Conservation (phyloP, 2,329 filamentous ascomycete species). For the Beauveria pseudobassiana region DNA sequence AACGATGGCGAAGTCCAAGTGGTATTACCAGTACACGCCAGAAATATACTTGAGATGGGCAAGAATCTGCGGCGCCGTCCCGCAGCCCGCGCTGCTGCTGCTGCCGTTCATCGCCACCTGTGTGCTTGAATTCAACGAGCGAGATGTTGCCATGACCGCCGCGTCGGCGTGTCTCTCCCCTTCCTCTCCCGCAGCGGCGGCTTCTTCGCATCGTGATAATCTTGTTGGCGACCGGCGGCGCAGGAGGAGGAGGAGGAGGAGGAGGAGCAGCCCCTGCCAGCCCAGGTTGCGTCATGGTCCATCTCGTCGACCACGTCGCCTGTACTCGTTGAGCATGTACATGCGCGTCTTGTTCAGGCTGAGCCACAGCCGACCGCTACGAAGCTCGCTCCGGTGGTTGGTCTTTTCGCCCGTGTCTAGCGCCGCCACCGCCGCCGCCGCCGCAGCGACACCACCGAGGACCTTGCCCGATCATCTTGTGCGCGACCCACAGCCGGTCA, state of each 20-base stretch:
- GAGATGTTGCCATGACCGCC: neutral
- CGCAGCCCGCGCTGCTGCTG: slow-evolving; percentile 1
- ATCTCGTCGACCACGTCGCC: slow-evolving; percentile 13
- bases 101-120: neutral
- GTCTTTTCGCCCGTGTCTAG: slow-evolving; percentile 13
- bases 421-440: neutral
- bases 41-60: slow-evolving; percentile 10
- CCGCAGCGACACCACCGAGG: slow-evolving; percentile 7
- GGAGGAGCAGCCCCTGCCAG: no score
- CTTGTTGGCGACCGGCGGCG: slow-evolving; percentile 11
- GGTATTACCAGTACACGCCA: slow-evolving; percentile 3
- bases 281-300: slow-evolving; percentile 11
- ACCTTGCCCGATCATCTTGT: slow-evolving; percentile 14
- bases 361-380: slow-evolving; percentile 13
- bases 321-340: slow-evolving; percentile 10
- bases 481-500: slow-evolving; percentile 9
- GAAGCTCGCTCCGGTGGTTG: slow-evolving; percentile 11
- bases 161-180: neutral
- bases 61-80: slow-evolving; percentile 14
- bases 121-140: slow-evolving; percentile 12
- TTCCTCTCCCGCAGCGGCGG: neutral
- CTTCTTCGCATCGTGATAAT: neutral
- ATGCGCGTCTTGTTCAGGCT: slow-evolving; percentile 13
- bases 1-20: slow-evolving; percentile 2
- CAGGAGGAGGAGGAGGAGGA: neutral